Evolutionary conservation across 148 eudicot genomes (phyloP).

Genomic region (Camellia sinensis): DNA sequence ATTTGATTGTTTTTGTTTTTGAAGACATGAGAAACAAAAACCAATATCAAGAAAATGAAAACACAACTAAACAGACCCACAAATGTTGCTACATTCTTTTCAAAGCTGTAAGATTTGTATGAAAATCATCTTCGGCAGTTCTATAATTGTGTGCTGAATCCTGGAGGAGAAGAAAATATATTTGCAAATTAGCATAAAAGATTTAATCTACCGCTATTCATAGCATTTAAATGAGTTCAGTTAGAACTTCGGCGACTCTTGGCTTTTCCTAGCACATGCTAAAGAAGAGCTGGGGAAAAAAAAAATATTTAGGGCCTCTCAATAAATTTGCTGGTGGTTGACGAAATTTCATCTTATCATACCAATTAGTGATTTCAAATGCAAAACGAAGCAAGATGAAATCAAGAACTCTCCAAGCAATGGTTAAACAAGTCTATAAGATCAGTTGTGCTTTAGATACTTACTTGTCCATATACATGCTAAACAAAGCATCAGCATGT

Average conservation of each 20-base stretch:
- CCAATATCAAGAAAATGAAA: no score
- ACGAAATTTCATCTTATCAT: background rate
- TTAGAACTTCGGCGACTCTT: background rate
- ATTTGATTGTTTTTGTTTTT: no score
- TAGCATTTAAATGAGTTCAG: background rate
- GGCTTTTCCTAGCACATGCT: background rate
- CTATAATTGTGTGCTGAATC: background rate
- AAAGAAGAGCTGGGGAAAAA: no score
- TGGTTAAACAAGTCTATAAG: background rate
- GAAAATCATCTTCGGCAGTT: background rate
- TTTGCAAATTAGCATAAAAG: background rate
- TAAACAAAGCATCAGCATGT: slow-evolving; percentile 52
- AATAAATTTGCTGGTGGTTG: background rate
- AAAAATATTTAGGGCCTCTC: background rate
- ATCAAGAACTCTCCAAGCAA: background rate
- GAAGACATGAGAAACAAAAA: no score
- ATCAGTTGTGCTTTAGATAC: slow-evolving; percentile 4
- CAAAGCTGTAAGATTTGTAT: background rate
- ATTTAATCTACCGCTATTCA: background rate
- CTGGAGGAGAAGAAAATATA: background rate
- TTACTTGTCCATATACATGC: slow-evolving; percentile 43
- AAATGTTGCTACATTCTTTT: background rate
- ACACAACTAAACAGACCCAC: background rate
- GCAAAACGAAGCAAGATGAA: background rate
- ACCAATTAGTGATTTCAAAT: background rate